Evolutionary conservation across 805 yeast species (phyloP), one percentile per base, ranked within the genome.

Genomic region (Saccharomycopsis fibuligera): DNA sequence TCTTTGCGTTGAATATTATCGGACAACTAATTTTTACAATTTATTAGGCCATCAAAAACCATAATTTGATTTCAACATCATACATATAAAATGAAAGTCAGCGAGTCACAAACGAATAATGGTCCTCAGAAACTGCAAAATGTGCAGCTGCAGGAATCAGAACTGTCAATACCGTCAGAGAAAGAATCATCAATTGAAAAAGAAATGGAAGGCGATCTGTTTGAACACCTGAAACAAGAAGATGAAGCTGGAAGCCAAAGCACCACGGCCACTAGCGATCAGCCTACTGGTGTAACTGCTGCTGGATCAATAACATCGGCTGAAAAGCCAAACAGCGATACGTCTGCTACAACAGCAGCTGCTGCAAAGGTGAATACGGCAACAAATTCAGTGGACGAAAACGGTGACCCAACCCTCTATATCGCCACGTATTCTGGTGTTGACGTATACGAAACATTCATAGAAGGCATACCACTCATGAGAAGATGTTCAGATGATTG

Each of bases 401-500:
- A 35, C 33, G 16, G 42, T 1, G 54, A 52, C 24, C 50, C 51
- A 10, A 61, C 58, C 3, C 53, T 68, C 25, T 67, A 68, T 45
- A 64, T 69, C 25, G 73, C 78, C 1, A 72, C 75, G 4, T 75
- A 75, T 56, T 70, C 78, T 3, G 72, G 72, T 57, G 69, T 72
- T 1, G 79, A 75, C 45, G 80, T 75, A 5, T 73, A 63, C 60
- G 89, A 83, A 60, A 76, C 81, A 60, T 81, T 80, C 42, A 75
- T 86, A 37, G 70, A 76, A 30, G 86, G 81, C 45, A 83, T 83
- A 31, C 86, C 88, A 23, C 74, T 86, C 46, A 93, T 93, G 98
- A 78, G 98, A 58, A 73, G 98, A 50, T 81, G 86, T 53, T 73
- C 76, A 44, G 99, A 93, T 63, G 86, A 90, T 57, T 93, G 98